Conservation (phyloP, 768 basidiomycete species). For the Amanita molliuscula region DNA sequence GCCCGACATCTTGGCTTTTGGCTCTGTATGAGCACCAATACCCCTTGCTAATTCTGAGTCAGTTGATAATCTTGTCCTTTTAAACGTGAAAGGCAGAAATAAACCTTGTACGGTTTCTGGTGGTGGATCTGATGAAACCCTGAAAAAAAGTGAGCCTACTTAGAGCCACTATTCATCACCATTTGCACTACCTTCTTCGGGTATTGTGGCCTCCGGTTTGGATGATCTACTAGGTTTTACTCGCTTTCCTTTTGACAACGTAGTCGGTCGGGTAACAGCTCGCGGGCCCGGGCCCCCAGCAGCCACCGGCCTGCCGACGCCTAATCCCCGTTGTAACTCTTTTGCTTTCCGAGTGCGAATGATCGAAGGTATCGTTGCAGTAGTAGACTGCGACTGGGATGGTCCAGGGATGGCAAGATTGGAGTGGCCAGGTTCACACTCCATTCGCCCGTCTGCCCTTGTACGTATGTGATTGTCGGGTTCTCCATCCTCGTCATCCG, state of each 20-base stretch:
- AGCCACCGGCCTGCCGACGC: conserved; percentile 58
- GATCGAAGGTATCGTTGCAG: conserved; percentile 18
- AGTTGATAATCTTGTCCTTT: background rate
- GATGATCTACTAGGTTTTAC: conserved; percentile 39
- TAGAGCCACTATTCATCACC: conserved; percentile 9
- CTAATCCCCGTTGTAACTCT: conserved; percentile 58
- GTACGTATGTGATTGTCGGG: conserved; percentile 11
- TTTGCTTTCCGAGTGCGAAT: conserved; percentile 58
- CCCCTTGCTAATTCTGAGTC: background rate
- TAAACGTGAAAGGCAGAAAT: background rate
- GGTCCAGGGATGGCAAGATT: conserved; percentile 2
- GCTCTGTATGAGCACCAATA: background rate
- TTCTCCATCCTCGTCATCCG: conserved; percentile 30
- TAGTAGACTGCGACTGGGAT: conserved; percentile 11
- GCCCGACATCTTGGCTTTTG: conserved; percentile 5
- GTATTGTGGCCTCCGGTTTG: conserved; percentile 47
- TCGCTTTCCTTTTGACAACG: conserved; percentile 37
- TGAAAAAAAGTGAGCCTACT: conserved; percentile 1
- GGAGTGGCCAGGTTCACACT: background rate
- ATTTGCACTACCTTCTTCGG: conserved; percentile 29
- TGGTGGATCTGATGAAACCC: conserved; percentile 15
- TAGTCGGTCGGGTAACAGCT: conserved; percentile 48
- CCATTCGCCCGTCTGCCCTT: background rate
- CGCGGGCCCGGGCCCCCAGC: conserved; percentile 63
- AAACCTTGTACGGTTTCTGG: background rate